Conservation (phyloP, 2,329 filamentous ascomycete species). For the Gnomoniopsis smithogilvyi region DNA sequence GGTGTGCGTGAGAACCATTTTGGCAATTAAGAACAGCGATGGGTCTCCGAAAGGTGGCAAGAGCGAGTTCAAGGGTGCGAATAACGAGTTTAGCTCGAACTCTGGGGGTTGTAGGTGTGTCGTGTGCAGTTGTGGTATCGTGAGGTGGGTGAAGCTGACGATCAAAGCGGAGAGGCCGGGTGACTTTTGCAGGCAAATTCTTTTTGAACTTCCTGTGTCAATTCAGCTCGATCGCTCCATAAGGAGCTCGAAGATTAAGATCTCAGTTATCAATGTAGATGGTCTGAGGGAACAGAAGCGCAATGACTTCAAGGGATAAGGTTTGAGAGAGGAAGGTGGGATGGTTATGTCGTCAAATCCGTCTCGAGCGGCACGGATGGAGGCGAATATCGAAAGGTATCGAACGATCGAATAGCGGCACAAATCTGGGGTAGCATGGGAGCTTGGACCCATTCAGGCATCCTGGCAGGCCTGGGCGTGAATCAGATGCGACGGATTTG, state of each 20-base stretch:
- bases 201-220: conserved; percentile 3
- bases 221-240: conserved; percentile 14
- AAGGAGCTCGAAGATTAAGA: conserved; percentile 4
- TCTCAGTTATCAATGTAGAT: not conserved
- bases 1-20: conserved; percentile 62
- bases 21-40: conserved; percentile 23
- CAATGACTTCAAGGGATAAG: not conserved
- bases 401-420: conserved; percentile 17
- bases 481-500: conserved; percentile 14
- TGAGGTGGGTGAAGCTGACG: not conserved
- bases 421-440: conserved; percentile 17
- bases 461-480: not conserved
- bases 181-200: conserved; percentile 2
- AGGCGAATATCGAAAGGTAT: conserved; percentile 8
- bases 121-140: not conserved
- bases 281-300: conserved; percentile 2
- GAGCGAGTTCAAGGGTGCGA: not conserved
- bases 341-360: conserved; percentile 17
- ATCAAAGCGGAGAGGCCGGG: not conserved
- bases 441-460: not conserved
- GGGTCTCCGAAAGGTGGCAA: not conserved
- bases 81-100: not conserved
- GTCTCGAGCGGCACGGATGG: conserved; percentile 11
- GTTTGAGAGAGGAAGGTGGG: not conserved
- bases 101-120: not conserved